Percentiles rank a stretch among this genome's conserved stretches.
Evolutionary conservation across 768 basidiomycete genomes (phyloP).

Genomic region (Omphalotus guepiniiformis): DNA sequence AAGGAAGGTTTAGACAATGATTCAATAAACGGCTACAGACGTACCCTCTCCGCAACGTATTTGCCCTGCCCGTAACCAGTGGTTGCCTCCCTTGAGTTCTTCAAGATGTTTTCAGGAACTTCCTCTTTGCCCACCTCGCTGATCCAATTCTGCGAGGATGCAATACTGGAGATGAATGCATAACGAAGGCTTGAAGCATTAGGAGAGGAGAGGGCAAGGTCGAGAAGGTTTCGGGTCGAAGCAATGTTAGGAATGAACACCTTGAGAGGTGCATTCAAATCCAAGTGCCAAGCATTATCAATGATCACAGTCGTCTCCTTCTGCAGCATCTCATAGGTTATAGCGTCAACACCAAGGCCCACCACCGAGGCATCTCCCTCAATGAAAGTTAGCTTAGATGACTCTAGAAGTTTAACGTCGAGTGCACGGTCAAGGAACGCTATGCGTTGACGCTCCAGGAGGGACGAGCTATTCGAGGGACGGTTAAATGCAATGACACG

Average conservation of each 20-base stretch:
- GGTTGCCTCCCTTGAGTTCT: conserved; percentile 20
- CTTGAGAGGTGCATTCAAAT: conserved; percentile 36
- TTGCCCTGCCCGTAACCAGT: conserved; percentile 37
- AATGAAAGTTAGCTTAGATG: conserved; percentile 14
- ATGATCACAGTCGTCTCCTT: conserved; percentile 22
- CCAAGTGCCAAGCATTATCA: conserved; percentile 38
- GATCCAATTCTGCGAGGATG: conserved; percentile 21
- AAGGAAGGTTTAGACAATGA: background rate
- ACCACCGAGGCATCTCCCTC: conserved; percentile 18
- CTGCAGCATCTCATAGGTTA: background rate
- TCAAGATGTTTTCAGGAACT: conserved; percentile 23
- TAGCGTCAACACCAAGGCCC: background rate
- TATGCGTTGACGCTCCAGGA: conserved; percentile 14
- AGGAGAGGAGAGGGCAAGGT: conserved; percentile 20
- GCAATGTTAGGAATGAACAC: conserved; percentile 36
- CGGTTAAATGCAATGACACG: background rate
- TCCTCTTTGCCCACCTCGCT: conserved; percentile 13
- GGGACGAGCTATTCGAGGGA: conserved; percentile 9
- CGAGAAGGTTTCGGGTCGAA: conserved; percentile 33
- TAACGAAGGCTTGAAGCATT: conserved; percentile 14
- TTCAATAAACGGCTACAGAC: background rate
- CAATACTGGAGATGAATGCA: conserved; percentile 28
- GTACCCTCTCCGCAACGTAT: conserved; percentile 31
- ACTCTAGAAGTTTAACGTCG: background rate
- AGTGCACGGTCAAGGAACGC: conserved; percentile 18